Conservation (phyloP, 2,329 filamentous ascomycete species). For the Penicillium aurantiogriseum region DNA sequence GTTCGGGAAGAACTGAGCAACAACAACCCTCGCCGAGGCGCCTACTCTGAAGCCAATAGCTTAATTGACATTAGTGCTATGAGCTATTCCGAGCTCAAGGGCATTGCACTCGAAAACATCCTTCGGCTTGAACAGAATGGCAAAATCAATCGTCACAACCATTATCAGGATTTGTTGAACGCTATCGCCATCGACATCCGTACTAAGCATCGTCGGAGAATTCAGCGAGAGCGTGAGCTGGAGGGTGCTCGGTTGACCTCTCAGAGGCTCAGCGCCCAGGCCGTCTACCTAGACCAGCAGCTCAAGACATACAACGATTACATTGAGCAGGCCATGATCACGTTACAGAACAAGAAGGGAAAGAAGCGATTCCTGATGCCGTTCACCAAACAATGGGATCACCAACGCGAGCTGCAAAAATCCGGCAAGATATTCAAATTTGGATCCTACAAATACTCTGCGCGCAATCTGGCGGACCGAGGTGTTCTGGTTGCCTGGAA, state of each 20-base stretch:
- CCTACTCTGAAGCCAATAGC: constrained; percentile 81
- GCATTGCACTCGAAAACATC: constrained; percentile 89
- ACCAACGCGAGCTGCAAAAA: constrained; percentile 91
- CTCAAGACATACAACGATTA: constrained; percentile 98
- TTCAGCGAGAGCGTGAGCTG: constrained; percentile 87
- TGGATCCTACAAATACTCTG: constrained; percentile 95
- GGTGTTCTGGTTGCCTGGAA: constrained; percentile 92
- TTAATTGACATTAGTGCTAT: constrained; percentile 86
- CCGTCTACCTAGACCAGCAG: constrained; percentile 88
- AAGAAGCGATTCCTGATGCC: constrained; percentile 93
- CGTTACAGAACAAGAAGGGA: constrained; percentile 92
- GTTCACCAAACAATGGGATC: constrained; percentile 98
- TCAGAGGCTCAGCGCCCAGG: constrained; percentile 58
- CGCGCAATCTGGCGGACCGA: constrained; percentile 83
- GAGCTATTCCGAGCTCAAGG: constrained; percentile 89
- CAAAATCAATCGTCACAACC: constrained; percentile 80
- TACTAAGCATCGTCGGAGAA: constrained; percentile 88
- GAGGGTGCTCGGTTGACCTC: constrained; percentile 58
- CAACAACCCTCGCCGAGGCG: constrained; percentile 69
- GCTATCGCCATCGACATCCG: constrained; percentile 95
- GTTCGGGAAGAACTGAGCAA: constrained; percentile 76
- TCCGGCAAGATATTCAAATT: constrained; percentile 94
- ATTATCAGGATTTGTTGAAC: constrained; percentile 97
- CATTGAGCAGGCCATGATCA: constrained; percentile 97
- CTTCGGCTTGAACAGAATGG: constrained; percentile 83